A percentile compares a stretch with the other conserved stretches of the same genome.
These are phyloP conservation scores for Kernera saxatilis DNA, from an alignment of 345 rosid species.

Conservation along the genomic window DNA sequence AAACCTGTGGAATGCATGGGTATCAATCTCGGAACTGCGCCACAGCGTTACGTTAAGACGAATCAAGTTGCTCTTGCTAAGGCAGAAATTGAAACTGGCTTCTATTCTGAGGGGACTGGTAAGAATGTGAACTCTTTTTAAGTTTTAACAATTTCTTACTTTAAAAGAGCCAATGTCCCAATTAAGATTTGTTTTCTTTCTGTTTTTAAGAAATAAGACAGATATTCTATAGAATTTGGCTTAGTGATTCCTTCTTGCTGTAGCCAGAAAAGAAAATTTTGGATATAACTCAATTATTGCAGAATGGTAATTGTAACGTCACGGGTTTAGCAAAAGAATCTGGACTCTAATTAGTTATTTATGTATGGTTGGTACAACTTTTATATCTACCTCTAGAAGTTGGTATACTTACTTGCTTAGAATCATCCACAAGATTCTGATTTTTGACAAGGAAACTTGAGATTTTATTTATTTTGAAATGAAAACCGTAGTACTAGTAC, in stretches of 20 bases:
- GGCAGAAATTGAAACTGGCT: slow-evolving; percentile 69
- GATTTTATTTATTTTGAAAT: background rate
- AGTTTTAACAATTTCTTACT: slow-evolving; percentile 8
- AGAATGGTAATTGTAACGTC: background rate
- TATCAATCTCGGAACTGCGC: slow-evolving; percentile 57
- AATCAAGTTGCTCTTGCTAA: slow-evolving; percentile 62
- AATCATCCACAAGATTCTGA: slow-evolving; percentile 16
- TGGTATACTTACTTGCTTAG: slow-evolving; percentile 16
- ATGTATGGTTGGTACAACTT: slow-evolving; percentile 11
- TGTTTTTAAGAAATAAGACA: background rate
- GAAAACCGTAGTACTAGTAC: background rate
- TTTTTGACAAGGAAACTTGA: slow-evolving; percentile 13
- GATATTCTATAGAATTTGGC: slow-evolving; percentile 4
- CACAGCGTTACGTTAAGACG: slow-evolving; percentile 77
- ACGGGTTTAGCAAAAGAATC: background rate
- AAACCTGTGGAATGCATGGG: slow-evolving; percentile 63
- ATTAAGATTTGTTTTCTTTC: background rate
- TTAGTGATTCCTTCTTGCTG: background rate
- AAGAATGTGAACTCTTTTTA: slow-evolving; percentile 22
- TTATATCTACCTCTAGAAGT: background rate
- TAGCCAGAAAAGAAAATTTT: background rate
- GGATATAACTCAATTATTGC: background rate
- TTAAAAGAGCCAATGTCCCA: background rate
- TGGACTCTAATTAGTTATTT: background rate
- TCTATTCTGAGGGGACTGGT: slow-evolving; percentile 79